Conservation (phyloP, 2,329 filamentous ascomycete genomes). For the Colletotrichum endophyticum region DNA sequence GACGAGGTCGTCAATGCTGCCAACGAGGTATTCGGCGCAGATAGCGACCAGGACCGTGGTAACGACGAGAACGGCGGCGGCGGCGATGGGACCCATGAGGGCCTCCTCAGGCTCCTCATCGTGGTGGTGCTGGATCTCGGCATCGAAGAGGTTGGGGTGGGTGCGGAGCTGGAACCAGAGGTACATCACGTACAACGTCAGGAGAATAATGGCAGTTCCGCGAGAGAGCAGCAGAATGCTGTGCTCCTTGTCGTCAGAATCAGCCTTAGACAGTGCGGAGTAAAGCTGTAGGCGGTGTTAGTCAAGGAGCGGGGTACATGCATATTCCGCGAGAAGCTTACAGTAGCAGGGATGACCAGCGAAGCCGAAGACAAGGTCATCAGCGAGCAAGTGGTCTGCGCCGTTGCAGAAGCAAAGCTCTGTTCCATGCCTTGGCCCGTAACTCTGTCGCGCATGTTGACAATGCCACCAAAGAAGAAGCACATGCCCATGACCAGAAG, state of each 20-base stretch:
- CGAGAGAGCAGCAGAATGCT: conserved; percentile 76
- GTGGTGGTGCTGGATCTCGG: conserved; percentile 41
- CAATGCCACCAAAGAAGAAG: conserved; percentile 76
- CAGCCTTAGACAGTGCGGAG: conserved; percentile 59
- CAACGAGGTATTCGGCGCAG: conserved; percentile 79
- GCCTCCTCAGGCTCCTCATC: conserved; percentile 47
- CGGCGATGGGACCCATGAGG: conserved; percentile 67
- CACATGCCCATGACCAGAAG: conserved; percentile 85
- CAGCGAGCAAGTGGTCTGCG: conserved; percentile 76
- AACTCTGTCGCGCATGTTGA: conserved; percentile 57
- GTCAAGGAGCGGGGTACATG: background rate
- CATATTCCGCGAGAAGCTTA: conserved; percentile 34
- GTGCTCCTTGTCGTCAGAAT: conserved; percentile 44
- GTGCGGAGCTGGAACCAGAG: conserved; percentile 80
- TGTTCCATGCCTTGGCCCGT: conserved; percentile 70
- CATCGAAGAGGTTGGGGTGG: conserved; percentile 74
- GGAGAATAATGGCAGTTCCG: conserved; percentile 76
- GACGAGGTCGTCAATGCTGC: conserved; percentile 76
- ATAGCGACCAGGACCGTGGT: conserved; percentile 74
- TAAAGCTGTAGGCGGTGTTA: conserved; percentile 57
- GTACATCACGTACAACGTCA: conserved; percentile 77
- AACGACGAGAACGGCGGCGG: conserved; percentile 68
- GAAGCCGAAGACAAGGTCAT: conserved; percentile 80
- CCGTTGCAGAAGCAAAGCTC: conserved; percentile 75
- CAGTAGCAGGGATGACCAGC: conserved; percentile 78